Evolutionary conservation across 192 early-diverging fungal genomes (phyloP).

Genomic region (Umbelopsis ramanniana): DNA sequence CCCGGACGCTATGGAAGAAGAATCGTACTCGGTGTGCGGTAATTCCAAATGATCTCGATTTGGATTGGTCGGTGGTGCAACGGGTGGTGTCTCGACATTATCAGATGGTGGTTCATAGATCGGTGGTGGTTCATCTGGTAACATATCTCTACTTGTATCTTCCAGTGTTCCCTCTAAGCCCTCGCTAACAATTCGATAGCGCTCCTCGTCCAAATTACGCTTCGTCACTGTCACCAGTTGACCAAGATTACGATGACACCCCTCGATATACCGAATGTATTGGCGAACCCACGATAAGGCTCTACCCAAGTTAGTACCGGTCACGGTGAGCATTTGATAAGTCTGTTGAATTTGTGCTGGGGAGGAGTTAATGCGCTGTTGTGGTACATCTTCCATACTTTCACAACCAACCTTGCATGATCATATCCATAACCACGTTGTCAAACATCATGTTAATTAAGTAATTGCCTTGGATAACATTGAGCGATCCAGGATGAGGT

Average conservation of each 20-base stretch:
- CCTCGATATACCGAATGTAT: slow-evolving; percentile 32
- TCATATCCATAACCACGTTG: slow-evolving; percentile 27
- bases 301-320: slow-evolving; percentile 4
- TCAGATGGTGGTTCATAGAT: slow-evolving; percentile 9
- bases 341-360: slow-evolving; percentile 26
- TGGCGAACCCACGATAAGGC: slow-evolving; percentile 32
- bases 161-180: slow-evolving; percentile 6
- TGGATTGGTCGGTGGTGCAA: background rate
- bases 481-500: slow-evolving; percentile 28
- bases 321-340: slow-evolving; percentile 13
- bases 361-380: background rate
- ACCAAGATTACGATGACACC: slow-evolving; percentile 16
- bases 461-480: slow-evolving; percentile 33
- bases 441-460: slow-evolving; percentile 26
- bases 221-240: slow-evolving; percentile 2
- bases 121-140: slow-evolving; percentile 9
- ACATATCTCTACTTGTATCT: background rate
- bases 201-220: slow-evolving; percentile 13
- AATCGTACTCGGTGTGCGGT: slow-evolving; percentile 1
- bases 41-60: background rate
- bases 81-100: background rate
- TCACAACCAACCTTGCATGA: slow-evolving; percentile 26
- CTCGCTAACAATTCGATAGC: slow-evolving; percentile 1
- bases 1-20: background rate
- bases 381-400: background rate